Base-by-base conservation (phyloP, 2,329 filamentous ascomycete genomes). In the Fusarium sp. region DNA sequence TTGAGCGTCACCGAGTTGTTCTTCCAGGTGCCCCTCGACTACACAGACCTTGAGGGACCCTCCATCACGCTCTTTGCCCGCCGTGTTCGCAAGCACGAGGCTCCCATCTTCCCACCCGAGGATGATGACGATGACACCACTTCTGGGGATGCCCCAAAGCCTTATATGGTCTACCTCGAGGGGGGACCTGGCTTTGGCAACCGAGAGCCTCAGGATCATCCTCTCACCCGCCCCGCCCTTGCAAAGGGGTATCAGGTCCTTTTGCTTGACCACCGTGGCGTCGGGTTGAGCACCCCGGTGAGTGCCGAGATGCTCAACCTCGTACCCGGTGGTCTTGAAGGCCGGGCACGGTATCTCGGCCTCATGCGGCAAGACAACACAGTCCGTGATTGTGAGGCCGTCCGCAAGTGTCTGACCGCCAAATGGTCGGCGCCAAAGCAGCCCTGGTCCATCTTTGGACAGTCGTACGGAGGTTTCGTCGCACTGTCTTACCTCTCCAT, bases 401-500 rank as follows among this genome's bases (percentile, higher is more conserved):
- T 98, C 35, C 90, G 96, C 6, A 89, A 91, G 77, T 92, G 88
- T 43, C 86, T 98, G 64, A 97, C 93, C 0, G 85, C 87, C 6
- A 90, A 92, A 61, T 93, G 91, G 77, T 91, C 93, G 0, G 85
- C 89, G 24, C 90, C 92, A 57, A 91, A 93, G 80, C 90, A 91
- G 81, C 92, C 92, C 80, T 98, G 95, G 96, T 93, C 92, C 67
- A 89, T 97, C 33, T 92, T 97, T 72, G 96, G 96, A 10, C 96
- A 98, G 84, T 95, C 93, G 18, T 98, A 97, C 82, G 96, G 96
- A 43, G 96, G 96, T 1, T 98, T 98, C 82, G 94, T 95, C 79
- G 89, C 88, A 57, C 86, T 95, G 37, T 96, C 93, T 9, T 98
- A 98, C 82, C 88, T 98, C 18, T 97, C 93, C 3, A 91, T 94